Base-by-base conservation (phyloP, 164 flowering plant species). In the Chimonanthus praecox region DNA sequence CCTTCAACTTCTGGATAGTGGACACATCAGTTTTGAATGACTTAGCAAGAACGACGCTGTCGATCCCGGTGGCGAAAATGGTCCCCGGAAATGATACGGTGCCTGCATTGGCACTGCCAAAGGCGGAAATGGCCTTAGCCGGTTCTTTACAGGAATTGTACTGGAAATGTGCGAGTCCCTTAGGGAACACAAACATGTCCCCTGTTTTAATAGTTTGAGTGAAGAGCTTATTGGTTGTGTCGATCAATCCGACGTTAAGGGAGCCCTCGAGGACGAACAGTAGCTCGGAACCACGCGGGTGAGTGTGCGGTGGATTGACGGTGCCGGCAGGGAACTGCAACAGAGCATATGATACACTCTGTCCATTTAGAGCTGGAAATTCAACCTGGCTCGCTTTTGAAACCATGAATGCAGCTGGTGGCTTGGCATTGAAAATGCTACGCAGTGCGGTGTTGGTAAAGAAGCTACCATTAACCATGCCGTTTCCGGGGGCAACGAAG, bases 91-190 rank as follows among this genome's bases (percentile, higher is more conserved):
- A 21, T 7, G 68, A 48, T 2, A 75, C 77, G 11, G 50, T 63
- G 6, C 77, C 73, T 0, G 83, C 72, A 58, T 61, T 78, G 6
- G 85, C 85, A 46, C 85, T 82, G 0, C 83, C 80, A 47, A 67
- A 64, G 45, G 45, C 67, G 9, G 69, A 67, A 18, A 67, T 67
- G 47, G 48, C 69, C 33, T 7, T 47, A 0, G 49, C 69, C 13
- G 45, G 15, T 9, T 67, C 44, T 4, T 67, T 43, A 43, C 44
- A 47, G 49, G 49, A 7, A 18, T 67, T 67, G 49, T 67, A 67
- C 20, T 67, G 47, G 20, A 33, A 67, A 9, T 67, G 65, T 33
- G 33, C 33, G 33, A 33, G 33, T 33, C 33, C 33, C 33, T 33
- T 33, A 33, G 33, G 33, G 33, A 33, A 33, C 33, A 33, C 33